Evolutionary conservation across 2,329 filamentous ascomycete species (phyloP).

Genomic region (Trichoderma guizhouense): DNA sequence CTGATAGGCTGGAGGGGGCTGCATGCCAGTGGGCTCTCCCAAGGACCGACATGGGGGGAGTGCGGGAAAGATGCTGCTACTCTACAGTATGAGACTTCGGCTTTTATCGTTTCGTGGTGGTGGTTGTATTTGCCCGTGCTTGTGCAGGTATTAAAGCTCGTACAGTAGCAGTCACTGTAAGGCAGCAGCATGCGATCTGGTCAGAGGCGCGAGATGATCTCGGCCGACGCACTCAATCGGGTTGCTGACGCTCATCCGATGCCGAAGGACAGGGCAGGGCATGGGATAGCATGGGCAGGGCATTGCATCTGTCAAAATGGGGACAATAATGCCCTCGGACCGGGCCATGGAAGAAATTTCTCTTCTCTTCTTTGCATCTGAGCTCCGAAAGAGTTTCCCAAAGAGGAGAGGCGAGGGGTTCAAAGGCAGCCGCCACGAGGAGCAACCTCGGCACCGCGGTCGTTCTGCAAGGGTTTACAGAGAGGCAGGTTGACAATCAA

Average conservation of each 20-base stretch:
- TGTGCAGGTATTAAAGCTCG: neutral
- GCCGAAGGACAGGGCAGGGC: neutral
- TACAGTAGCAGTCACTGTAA: neutral
- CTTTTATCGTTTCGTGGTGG: no score
- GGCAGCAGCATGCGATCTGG: neutral
- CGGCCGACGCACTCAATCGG: conserved; percentile 13
- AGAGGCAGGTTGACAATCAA: neutral
- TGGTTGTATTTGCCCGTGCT: neutral
- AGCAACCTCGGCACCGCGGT: neutral
- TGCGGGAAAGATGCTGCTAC: neutral
- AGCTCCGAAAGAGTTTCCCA: neutral
- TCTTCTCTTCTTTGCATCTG: neutral
- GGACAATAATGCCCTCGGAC: neutral
- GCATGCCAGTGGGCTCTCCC: neutral
- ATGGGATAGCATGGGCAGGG: neutral
- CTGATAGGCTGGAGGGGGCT: conserved; percentile 4
- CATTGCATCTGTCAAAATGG: neutral
- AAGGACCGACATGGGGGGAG: neutral
- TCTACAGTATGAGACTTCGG: neutral
- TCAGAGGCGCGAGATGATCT: conserved; percentile 2
- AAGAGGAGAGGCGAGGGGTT: neutral
- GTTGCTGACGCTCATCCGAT: conserved; percentile 2
- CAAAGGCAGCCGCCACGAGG: neutral
- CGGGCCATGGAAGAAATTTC: neutral
- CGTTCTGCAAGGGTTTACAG: neutral